phyloP scores from a whole-genome alignment of 768 basidiomycete genomes.

The Rhizopogon sp. region DNA sequence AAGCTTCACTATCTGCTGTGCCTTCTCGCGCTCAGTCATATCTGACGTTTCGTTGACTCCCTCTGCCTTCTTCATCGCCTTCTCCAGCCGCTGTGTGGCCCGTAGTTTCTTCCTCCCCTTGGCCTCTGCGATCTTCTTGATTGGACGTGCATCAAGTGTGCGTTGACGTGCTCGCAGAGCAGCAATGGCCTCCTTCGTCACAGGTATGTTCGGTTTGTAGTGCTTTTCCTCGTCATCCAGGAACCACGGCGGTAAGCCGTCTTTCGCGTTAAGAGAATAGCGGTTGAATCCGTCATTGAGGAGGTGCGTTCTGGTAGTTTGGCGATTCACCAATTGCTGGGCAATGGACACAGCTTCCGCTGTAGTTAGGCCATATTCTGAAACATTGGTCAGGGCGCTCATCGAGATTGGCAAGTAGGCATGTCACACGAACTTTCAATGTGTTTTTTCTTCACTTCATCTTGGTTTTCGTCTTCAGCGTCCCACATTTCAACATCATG shows the following conservation, averaged over 20 bases:
- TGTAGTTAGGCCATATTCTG: conserved; percentile 80
- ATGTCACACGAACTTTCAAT: conserved; percentile 53
- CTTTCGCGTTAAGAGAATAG: conserved; percentile 87
- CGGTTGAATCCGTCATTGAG: conserved; percentile 96
- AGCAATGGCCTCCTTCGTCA: conserved; percentile 91
- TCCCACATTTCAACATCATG: conserved; percentile 75
- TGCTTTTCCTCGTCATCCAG: conserved; percentile 91
- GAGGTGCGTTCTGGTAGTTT: conserved; percentile 82
- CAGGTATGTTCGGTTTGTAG: conserved; percentile 93
- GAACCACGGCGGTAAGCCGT: conserved; percentile 93
- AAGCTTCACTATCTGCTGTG: conserved; percentile 86
- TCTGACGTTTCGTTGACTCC: conserved; percentile 85
- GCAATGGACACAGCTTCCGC: conserved; percentile 91
- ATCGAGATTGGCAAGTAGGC: neutral
- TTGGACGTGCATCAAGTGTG: conserved; percentile 92
- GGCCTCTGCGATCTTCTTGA: conserved; percentile 98
- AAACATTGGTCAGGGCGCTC: conserved; percentile 3
- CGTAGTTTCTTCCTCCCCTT: conserved; percentile 96
- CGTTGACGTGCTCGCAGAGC: conserved; percentile 86
- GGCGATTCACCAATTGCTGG: conserved; percentile 84
- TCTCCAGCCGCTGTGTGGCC: conserved; percentile 79
- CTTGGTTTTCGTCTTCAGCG: conserved; percentile 70
- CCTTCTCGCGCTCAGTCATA: conserved; percentile 93
- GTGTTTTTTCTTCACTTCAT: conserved; percentile 57
- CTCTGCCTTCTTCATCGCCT: conserved; percentile 94